These are phyloP conservation scores for Centella asiatica DNA, from an alignment of 129 eudicot species.

Conservation along the genomic window DNA sequence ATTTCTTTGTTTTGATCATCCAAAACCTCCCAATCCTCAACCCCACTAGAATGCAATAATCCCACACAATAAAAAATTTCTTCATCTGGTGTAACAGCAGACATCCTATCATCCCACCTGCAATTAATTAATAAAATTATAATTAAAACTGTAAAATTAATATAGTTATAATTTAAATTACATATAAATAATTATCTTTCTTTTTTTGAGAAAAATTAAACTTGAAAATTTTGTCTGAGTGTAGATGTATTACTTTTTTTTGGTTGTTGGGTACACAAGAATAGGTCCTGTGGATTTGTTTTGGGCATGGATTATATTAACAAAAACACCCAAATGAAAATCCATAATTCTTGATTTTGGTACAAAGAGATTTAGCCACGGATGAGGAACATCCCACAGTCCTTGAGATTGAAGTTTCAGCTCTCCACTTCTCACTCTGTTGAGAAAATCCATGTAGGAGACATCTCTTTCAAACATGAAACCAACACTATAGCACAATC, in stretches of 20 bases:
- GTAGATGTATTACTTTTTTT: slow-evolving; percentile 35
- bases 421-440: slow-evolving; percentile 18
- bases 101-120: slow-evolving; percentile 88
- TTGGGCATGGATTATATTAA: slow-evolving; percentile 6
- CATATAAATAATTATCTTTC: background rate
- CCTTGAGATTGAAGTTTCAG: slow-evolving; percentile 17
- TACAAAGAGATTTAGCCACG: slow-evolving; percentile 28
- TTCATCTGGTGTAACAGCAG: slow-evolving; percentile 61
- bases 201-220: background rate
- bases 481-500: slow-evolving; percentile 5
- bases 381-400: slow-evolving; percentile 31
- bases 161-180: background rate
- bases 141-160: background rate
- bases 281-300: slow-evolving; percentile 52
- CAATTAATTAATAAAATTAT: background rate
- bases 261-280: slow-evolving; percentile 69
- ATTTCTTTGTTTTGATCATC: slow-evolving; percentile 48
- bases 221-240: background rate
- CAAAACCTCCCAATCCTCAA: slow-evolving; percentile 21
- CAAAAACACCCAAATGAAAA: slow-evolving; percentile 16
- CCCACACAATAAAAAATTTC: slow-evolving; percentile 60
- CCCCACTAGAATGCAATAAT: slow-evolving; percentile 41
- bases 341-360: slow-evolving; percentile 19
- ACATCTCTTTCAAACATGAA: slow-evolving; percentile 10
- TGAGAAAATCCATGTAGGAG: slow-evolving; percentile 18